Evolutionary conservation across 2,329 filamentous ascomycete species (phyloP).

Genomic region (Aspergillus hiratsukae): DNA sequence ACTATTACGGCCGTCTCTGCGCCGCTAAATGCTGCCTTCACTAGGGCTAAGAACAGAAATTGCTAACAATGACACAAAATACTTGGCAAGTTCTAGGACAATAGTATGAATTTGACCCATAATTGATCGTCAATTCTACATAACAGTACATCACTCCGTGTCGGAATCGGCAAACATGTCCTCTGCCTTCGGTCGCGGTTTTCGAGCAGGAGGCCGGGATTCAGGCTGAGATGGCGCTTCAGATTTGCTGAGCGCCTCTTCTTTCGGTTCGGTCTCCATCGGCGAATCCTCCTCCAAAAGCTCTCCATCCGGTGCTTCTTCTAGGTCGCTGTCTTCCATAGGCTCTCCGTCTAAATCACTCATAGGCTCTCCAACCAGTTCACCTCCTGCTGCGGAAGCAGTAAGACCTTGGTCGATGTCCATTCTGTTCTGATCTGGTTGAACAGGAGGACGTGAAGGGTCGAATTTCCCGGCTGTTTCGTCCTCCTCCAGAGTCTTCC

Average conservation of each 20-base stretch:
- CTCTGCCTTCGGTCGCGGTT: conserved; percentile 68
- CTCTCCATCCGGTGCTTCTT: conserved; percentile 49
- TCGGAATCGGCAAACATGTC: conserved; percentile 86
- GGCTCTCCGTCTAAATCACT: conserved; percentile 42
- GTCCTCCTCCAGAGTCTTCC: conserved; percentile 46
- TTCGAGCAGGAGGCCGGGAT: conserved; percentile 34
- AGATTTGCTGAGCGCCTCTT: conserved; percentile 13
- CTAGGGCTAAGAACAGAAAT: neutral
- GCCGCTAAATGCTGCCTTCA: neutral
- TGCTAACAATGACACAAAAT: neutral
- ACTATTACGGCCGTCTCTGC: neutral
- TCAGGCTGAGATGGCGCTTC: conserved; percentile 23
- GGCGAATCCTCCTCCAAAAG: conserved; percentile 42
- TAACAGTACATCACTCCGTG: conserved; percentile 36
- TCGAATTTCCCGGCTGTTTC: conserved; percentile 28
- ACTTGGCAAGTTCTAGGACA: neutral
- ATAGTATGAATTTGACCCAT: neutral
- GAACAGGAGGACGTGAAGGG: conserved; percentile 16
- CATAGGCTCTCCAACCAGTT: conserved; percentile 40
- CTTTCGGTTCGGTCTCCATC: conserved; percentile 23
- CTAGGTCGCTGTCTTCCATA: conserved; percentile 48
- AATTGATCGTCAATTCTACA: neutral
- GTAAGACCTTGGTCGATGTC: conserved; percentile 28
- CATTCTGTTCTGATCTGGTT: conserved; percentile 26
- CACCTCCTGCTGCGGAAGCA: conserved; percentile 41